These are phyloP conservation scores for Coemansia sp. DNA, from an alignment of 192 early-diverging fungal species.

Conservation along the genomic window DNA sequence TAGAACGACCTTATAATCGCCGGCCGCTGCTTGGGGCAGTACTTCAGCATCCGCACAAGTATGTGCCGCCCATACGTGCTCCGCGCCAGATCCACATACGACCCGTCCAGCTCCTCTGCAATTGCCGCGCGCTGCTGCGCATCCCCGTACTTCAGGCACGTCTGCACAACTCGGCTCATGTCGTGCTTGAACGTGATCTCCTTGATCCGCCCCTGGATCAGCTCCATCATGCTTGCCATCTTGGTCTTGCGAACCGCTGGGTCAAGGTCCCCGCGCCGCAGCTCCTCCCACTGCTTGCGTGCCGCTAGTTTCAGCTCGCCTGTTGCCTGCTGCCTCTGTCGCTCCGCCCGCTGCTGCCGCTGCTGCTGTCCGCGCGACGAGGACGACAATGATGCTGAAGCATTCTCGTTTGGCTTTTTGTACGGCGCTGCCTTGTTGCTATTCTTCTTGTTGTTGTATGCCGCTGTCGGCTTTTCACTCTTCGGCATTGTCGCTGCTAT, in stretches of 20 bases:
- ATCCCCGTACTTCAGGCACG: slow-evolving; percentile 86
- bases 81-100: slow-evolving; percentile 70
- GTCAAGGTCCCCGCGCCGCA: slow-evolving; percentile 73
- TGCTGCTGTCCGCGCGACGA: slow-evolving; percentile 3
- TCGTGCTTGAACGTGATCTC: slow-evolving; percentile 96
- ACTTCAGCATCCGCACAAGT: slow-evolving; percentile 80
- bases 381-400: neutral
- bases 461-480: neutral
- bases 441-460: neutral
- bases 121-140: slow-evolving; percentile 72
- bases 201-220: slow-evolving; percentile 77
- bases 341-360: slow-evolving; percentile 15
- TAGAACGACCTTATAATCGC: slow-evolving; percentile 77
- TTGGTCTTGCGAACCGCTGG: slow-evolving; percentile 59
- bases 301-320: slow-evolving; percentile 69
- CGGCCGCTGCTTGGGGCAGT: slow-evolving; percentile 70
- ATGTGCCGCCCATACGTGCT: slow-evolving; percentile 89
- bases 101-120: slow-evolving; percentile 77
- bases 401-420: neutral
- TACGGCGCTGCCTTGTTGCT: neutral
- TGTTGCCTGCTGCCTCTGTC: slow-evolving; percentile 52
- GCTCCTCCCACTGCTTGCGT: slow-evolving; percentile 83
- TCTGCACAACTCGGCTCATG: slow-evolving; percentile 89
- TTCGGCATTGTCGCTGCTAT: neutral
- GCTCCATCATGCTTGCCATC: slow-evolving; percentile 80